These are phyloP conservation scores for Trichodelitschia bisporula DNA, from an alignment of 495 filamentous ascomycete genomes.

Conservation along the genomic window DNA sequence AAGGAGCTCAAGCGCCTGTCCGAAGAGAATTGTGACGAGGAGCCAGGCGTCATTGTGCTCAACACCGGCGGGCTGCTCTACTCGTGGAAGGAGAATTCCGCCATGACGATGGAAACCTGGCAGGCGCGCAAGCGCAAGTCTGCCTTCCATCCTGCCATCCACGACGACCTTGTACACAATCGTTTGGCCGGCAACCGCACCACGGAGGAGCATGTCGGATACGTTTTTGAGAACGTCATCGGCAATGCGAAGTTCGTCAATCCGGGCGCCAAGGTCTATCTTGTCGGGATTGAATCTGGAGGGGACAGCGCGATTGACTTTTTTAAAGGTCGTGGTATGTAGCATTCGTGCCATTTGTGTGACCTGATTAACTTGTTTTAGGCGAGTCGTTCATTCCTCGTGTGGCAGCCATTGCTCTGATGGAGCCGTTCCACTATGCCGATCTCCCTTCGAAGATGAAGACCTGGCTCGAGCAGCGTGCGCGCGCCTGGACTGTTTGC, in stretches of 20 bases:
- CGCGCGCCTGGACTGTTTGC: background rate
- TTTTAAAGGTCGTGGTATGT: slow-evolving; percentile 7
- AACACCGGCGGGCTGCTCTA: slow-evolving; percentile 16
- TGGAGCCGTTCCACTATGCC: slow-evolving; percentile 2
- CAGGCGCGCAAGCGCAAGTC: slow-evolving; percentile 7
- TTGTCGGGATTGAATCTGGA: slow-evolving; percentile 14
- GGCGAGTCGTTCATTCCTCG: no score
- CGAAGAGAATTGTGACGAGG: slow-evolving; percentile 1
- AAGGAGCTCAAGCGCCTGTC: slow-evolving; percentile 14
- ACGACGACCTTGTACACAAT: slow-evolving; percentile 10
- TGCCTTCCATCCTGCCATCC: slow-evolving; percentile 5
- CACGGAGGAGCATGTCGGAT: slow-evolving; percentile 12
- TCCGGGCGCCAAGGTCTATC: slow-evolving; percentile 13
- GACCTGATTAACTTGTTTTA: no score
- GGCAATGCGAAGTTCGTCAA: slow-evolving; percentile 8
- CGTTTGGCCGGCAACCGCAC: slow-evolving; percentile 9
- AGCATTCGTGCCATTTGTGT: no score
- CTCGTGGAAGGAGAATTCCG: slow-evolving; percentile 8
- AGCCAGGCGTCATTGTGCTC: slow-evolving; percentile 15
- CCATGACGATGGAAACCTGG: slow-evolving; percentile 11
- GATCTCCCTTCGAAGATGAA: background rate
- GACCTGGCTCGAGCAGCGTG: background rate
- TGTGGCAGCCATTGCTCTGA: slow-evolving; percentile 7
- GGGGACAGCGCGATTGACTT: slow-evolving; percentile 7
- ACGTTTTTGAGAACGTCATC: slow-evolving; percentile 12